Evolutionary conservation across 2,329 filamentous ascomycete genomes (phyloP), one percentile per base, ranked within the genome.

Genomic region (Aspergillus fructus): DNA sequence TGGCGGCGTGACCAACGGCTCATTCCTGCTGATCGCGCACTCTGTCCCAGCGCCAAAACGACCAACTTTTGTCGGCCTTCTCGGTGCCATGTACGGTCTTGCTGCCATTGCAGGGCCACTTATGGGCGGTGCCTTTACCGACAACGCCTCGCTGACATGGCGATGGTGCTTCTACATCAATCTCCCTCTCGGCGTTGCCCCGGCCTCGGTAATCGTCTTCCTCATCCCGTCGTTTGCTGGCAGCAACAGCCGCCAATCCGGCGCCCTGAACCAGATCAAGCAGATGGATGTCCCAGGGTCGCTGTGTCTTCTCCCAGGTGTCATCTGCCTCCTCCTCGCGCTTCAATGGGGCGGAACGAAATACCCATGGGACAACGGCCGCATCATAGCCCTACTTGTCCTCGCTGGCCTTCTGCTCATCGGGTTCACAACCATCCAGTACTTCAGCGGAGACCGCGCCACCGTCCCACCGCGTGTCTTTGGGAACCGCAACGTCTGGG

Each of bases 141-240:
- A 61, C 12, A 46, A 59, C 11, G 45, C 50, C 1, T 34, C 43
- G 2, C 40, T 46, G 4, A 59, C 56, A 7, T 63, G 61, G 59
- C 27, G 59, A 17, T 62, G 59, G 61, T 63, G 57, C n/a, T 63
- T 63, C 50, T 63, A 59, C 4, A 50, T 63, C 48, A 62, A 62
- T 43, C 48, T 62, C 3, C 62, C 62, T 2, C 41, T 62, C 11
- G 62, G 62, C 0, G 59, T 39, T 17, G 4, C 46, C 2, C 41
- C 50, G 3, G 40, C 48, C 5, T 13, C 27, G n/a, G 8, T 56
- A 3, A 43, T 59, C 15, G 17, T 55, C 0, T 40, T 58, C 11
- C 8, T 58, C n/a, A 49, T 62, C 6, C 41, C 55, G 1, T 17
- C 41, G 3, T 47, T 39, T 2, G 40, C 39, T 23, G n/a, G 50